Conservation (phyloP, 257 asterid species). For the Knoxia roxburghii region DNA sequence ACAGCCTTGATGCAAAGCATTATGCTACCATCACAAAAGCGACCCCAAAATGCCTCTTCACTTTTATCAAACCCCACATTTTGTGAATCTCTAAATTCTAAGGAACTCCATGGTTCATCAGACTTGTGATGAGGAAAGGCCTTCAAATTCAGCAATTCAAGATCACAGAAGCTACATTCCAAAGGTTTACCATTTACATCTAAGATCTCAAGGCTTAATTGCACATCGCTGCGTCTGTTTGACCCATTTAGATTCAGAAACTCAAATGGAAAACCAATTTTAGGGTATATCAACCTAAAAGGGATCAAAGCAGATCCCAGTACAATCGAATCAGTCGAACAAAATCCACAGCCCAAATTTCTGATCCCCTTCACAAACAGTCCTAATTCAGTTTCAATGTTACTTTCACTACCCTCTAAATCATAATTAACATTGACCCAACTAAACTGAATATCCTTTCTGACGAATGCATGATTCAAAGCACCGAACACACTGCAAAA, state of each 20-base stretch:
- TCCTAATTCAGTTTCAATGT: constrained; percentile 16
- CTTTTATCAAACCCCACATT: constrained; percentile 24
- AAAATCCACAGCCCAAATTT: constrained; percentile 70
- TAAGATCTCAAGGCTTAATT: constrained; percentile 55
- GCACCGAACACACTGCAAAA: constrained; percentile 40
- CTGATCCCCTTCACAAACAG: constrained; percentile 32
- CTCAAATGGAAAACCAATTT: constrained; percentile 41
- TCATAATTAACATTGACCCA: constrained; percentile 65
- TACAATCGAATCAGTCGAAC: constrained; percentile 58
- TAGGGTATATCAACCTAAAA: constrained; percentile 71
- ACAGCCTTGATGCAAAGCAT: constrained; percentile 60
- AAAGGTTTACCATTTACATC: constrained; percentile 71
- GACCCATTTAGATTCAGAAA: constrained; percentile 25
- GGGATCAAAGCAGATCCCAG: constrained; percentile 78
- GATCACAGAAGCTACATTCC: constrained; percentile 66
- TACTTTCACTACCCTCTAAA: constrained; percentile 20
- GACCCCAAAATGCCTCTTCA: constrained; percentile 20
- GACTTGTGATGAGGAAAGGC: constrained; percentile 25
- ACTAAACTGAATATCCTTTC: constrained; percentile 62
- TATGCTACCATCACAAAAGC: constrained; percentile 35
- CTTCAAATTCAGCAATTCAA: constrained; percentile 53
- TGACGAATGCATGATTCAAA: constrained; percentile 42
- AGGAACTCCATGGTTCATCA: constrained; percentile 23
- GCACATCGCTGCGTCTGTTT: constrained; percentile 33
- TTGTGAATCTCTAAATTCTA: constrained; percentile 32